These are phyloP conservation scores for Salix arbutifolia DNA, from an alignment of 345 rosid species.

Conservation along the genomic window DNA sequence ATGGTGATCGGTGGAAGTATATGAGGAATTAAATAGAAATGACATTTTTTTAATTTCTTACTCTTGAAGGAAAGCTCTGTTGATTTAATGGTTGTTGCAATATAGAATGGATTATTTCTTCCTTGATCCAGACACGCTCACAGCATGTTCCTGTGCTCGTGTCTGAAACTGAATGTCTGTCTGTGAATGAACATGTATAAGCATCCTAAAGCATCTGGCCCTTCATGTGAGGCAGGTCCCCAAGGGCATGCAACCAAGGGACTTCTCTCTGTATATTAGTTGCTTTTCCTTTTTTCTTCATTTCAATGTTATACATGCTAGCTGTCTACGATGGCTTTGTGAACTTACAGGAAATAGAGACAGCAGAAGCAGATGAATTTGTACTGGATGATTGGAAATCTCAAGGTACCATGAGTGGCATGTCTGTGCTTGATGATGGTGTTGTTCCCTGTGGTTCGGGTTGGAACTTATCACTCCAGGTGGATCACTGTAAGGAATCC, in stretches of 20 bases:
- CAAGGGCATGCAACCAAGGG: not conserved
- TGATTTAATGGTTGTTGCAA: no score
- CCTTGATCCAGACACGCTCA: not conserved
- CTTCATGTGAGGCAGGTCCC: not conserved
- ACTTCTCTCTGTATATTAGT: not conserved
- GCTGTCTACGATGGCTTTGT: conserved; percentile 7
- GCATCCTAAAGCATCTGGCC: not conserved
- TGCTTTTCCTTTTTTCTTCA: not conserved
- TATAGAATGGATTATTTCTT: not conserved
- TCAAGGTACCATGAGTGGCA: conserved; percentile 38
- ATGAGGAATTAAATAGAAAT: no score
- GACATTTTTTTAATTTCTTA: no score
- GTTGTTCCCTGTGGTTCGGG: no score
- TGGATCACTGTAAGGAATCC: no score
- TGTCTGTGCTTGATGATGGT: conserved; percentile 57
- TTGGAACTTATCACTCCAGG: no score
- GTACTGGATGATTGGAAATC: conserved; percentile 60
- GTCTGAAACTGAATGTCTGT: not conserved
- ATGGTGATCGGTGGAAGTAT: no score
- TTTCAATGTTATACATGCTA: not conserved
- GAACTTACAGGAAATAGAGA: conserved; percentile 31
- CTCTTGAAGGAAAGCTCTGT: no score
- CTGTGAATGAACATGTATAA: not conserved
- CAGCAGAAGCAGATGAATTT: conserved; percentile 44
- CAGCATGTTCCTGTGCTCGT: not conserved